Evolutionary conservation across 768 basidiomycete species (phyloP).

Genomic region (Auricularia cornea): DNA sequence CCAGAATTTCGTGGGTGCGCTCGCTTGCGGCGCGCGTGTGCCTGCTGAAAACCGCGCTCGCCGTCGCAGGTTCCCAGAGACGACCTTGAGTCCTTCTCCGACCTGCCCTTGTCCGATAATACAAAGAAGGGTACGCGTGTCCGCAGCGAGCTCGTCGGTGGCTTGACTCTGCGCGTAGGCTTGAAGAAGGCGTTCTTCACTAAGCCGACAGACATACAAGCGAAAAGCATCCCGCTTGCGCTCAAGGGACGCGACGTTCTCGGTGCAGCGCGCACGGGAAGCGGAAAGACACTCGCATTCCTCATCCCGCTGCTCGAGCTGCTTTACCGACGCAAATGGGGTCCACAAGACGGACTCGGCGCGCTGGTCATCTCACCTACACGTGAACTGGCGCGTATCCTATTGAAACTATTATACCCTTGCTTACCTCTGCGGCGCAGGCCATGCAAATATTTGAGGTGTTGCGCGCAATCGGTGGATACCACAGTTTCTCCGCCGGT

Average conservation of each 20-base stretch:
- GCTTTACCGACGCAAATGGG: slow-evolving; percentile 60
- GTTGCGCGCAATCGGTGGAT: slow-evolving; percentile 82
- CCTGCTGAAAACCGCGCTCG: background rate
- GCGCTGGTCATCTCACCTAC: slow-evolving; percentile 93
- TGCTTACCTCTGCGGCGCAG: too few relatives aligned
- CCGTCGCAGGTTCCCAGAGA: slow-evolving; percentile 40
- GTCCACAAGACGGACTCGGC: slow-evolving; percentile 67
- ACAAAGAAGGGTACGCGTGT: slow-evolving; percentile 58
- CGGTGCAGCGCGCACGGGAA: slow-evolving; percentile 62
- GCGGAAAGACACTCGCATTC: slow-evolving; percentile 70
- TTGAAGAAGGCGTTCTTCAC: slow-evolving; percentile 81
- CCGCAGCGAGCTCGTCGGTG: background rate
- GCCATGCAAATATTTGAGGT: slow-evolving; percentile 99
- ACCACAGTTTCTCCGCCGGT: slow-evolving; percentile 89
- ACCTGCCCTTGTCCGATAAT: slow-evolving; percentile 67
- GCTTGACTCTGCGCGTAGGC: slow-evolving; percentile 34
- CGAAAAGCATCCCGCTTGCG: slow-evolving; percentile 48
- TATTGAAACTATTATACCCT: too few relatives aligned
- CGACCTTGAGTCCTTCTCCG: slow-evolving; percentile 51
- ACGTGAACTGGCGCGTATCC: slow-evolving; percentile 65
- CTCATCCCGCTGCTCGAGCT: slow-evolving; percentile 59
- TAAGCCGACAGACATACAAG: slow-evolving; percentile 77
- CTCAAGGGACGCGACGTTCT: slow-evolving; percentile 58
- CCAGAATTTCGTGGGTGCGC: slow-evolving; percentile 24
- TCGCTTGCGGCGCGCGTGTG: background rate